Percentiles rank a stretch among this genome's conserved stretches.
These are phyloP conservation scores for Pythium diclinum DNA, from an alignment of 352 stramenopile genomes.

Conservation along the genomic window DNA sequence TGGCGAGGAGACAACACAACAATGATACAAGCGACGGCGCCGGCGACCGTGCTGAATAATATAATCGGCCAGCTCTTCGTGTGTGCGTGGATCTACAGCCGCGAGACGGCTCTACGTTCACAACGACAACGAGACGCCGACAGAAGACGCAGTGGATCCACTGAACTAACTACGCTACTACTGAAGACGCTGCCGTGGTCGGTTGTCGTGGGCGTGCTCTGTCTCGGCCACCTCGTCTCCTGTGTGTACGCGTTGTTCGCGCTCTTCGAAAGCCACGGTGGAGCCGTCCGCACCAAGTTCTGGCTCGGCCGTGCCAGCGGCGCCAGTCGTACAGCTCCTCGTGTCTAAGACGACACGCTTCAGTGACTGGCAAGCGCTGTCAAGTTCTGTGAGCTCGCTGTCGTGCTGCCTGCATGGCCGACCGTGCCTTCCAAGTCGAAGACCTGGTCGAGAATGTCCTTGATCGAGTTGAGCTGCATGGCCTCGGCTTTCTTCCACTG, in stretches of 20 bases:
- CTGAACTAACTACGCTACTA: conserved; percentile 1
- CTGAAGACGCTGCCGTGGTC: conserved; percentile 8
- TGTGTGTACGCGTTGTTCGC: conserved; percentile 69
- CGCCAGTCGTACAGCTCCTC: conserved; percentile 11
- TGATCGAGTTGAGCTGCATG: conserved; percentile 83
- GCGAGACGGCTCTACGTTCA: conserved; percentile 26
- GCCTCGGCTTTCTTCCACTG: conserved; percentile 76
- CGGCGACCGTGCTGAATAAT: conserved; percentile 44
- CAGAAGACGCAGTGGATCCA: not conserved
- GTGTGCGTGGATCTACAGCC: conserved; percentile 50
- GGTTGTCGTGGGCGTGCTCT: conserved; percentile 31
- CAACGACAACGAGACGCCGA: not conserved
- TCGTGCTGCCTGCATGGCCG: not conserved
- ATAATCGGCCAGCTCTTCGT: conserved; percentile 42
- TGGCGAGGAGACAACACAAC: not conserved
- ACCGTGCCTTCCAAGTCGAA: conserved; percentile 44
- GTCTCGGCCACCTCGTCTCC: conserved; percentile 56
- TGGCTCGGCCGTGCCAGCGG: conserved; percentile 48
- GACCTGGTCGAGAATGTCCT: conserved; percentile 79
- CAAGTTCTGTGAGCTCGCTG: conserved; percentile 4
- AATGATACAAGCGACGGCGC: conserved; percentile 4
- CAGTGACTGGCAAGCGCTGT: not conserved
- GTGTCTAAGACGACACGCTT: conserved; percentile 8
- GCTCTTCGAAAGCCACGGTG: conserved; percentile 67
- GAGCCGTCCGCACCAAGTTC: conserved; percentile 44